Evolutionary conservation across 345 rosid genomes (phyloP), one percentile per base, ranked within the genome.

Genomic region (Ricinus communis): DNA sequence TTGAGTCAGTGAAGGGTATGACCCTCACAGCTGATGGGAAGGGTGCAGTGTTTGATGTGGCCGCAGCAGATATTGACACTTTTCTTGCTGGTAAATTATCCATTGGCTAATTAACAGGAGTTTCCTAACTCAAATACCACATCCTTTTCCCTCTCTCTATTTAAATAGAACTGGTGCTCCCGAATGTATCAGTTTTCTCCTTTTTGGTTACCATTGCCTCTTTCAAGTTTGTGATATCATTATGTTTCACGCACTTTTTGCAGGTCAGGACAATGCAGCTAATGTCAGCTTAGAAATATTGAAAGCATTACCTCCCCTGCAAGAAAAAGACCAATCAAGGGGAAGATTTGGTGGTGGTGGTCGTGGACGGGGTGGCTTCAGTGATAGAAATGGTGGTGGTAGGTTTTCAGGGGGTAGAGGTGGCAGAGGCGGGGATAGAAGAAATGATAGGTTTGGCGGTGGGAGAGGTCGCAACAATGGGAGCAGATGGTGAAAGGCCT

Each of bases 11-110:
- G 64, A 79, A 90, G 76, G 99, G 99, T 51, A 65, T 96, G 52
- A 41, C 87, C 41, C 87, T 96, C 13, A 88, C 96, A 16, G 90
- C 90, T 47, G 97, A 96, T 73, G 90, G 88, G 63, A 84, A 45
- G 33, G 96, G 97, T 75, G 97, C 87, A 0, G 99, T 96, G 21
- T 96, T 96, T 73, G 98, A 96, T 76, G 96, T 93, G 19, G 79
- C 76, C 0, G 79, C 77, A 41, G 85, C 81, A 14, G 96, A 96
- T 70, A 28, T 91, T 51, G 95, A 93, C 67, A 30, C 70, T 46
- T 93, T 88, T 68, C 76, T 91, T 52, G 69, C 82, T 64, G 96
- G 96, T 86, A 86, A 63, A 18, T 16, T 0, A 28, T 49, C 10
- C 8, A 27, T 13, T 16, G 28, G 51, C 18, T 24, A 36, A 25